phyloP scores from a whole-genome alignment of 208 protist genomes.

The Tritrichomonas foetus region DNA sequence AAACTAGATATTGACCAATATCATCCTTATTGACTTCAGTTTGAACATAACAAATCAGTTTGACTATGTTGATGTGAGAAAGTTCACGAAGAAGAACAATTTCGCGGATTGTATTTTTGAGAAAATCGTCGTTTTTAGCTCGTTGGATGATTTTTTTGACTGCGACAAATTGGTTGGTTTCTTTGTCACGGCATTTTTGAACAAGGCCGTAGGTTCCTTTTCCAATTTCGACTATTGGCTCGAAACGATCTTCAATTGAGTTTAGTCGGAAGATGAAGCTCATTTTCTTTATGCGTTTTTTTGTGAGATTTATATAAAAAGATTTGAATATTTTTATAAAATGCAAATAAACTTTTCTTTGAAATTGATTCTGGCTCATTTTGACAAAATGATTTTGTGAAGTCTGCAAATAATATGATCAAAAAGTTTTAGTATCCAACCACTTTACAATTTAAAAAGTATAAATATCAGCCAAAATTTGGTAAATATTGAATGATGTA shows the following conservation, averaged over 20 bases:
- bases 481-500: too few species aligned
- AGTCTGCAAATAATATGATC: too few species aligned
- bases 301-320: too few species aligned
- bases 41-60: background rate
- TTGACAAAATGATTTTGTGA: too few species aligned
- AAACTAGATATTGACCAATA: background rate
- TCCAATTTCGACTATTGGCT: background rate
- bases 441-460: too few species aligned
- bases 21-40: background rate
- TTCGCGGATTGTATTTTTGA: conserved; percentile 13
- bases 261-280: too few species aligned
- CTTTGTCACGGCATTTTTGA: background rate
- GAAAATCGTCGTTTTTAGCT: background rate
- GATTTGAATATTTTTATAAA: too few species aligned
- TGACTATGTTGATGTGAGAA: background rate
- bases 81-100: background rate
- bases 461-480: too few species aligned
- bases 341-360: too few species aligned
- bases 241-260: background rate
- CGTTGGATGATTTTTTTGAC: conserved; percentile 32
- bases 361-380: too few species aligned
- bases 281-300: too few species aligned
- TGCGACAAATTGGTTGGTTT: background rate
- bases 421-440: too few species aligned
- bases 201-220: conserved; percentile 27